Evolutionary conservation across 139 green algal species (phyloP).

Genomic region (Auxenochlorella pyrenoidosa): DNA sequence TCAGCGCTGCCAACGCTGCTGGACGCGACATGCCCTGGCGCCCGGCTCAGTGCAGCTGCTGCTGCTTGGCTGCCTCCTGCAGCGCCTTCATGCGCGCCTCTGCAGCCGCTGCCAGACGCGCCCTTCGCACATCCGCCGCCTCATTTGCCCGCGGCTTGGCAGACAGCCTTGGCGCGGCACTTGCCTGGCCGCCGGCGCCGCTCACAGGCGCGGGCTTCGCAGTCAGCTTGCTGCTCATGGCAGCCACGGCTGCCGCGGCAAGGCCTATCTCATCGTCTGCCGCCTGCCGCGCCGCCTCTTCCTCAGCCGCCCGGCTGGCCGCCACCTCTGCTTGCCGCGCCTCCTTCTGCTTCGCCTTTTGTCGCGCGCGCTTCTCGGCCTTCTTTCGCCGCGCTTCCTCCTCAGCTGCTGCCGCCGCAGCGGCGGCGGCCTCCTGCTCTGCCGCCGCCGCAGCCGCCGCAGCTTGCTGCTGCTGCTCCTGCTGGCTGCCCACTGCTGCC

Average conservation of each 20-base stretch:
- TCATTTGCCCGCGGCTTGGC: conserved; percentile 50
- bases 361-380: conserved; percentile 74
- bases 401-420: conserved; percentile 23
- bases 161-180: conserved; percentile 22
- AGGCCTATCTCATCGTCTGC: conserved; percentile 69
- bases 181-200: conserved; percentile 30
- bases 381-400: conserved; percentile 48
- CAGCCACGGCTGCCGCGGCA: conserved; percentile 59
- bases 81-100: conserved; percentile 80
- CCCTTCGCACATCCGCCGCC: conserved; percentile 57
- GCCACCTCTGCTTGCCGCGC: conserved; percentile 46
- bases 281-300: conserved; percentile 48
- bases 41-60: conserved; percentile 49
- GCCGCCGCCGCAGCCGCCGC: conserved; percentile 52
- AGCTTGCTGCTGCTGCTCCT: not conserved
- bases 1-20: not conserved
- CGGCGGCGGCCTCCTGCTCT: conserved; percentile 57
- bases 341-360: conserved; percentile 76
- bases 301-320: conserved; percentile 40
- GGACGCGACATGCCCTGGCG: too few relatives aligned
- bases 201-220: conserved; percentile 13
- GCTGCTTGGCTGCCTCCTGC: conserved; percentile 53
- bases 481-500: not conserved
- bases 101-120: conserved; percentile 78
- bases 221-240: conserved; percentile 12